A percentile compares a stretch with the other conserved stretches of the same genome.
These are phyloP conservation scores for Microsporum audouinii DNA, from an alignment of 2,329 filamentous ascomycete genomes.

Conservation along the genomic window DNA sequence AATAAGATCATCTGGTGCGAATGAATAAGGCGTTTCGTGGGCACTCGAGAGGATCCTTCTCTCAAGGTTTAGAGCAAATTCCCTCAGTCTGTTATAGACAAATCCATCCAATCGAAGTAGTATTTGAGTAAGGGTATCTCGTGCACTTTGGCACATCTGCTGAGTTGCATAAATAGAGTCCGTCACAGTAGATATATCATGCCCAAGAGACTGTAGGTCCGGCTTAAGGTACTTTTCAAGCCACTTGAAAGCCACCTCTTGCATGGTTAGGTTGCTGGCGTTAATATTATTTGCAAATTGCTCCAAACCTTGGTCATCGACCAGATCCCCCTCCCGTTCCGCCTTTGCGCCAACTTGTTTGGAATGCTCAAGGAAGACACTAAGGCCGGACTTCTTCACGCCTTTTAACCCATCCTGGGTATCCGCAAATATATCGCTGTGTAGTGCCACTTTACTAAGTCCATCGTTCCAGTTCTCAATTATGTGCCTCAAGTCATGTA, in stretches of 20 bases:
- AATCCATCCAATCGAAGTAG: constrained; percentile 45
- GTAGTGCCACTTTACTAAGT: constrained; percentile 34
- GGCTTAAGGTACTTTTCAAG: constrained; percentile 41
- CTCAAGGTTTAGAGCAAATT: constrained; percentile 24
- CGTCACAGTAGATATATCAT: constrained; percentile 5
- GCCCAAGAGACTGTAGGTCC: constrained; percentile 17
- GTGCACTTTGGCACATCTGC: constrained; percentile 45
- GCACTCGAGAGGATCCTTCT: constrained; percentile 19
- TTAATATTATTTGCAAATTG: constrained; percentile 39
- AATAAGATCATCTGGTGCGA: constrained; percentile 23
- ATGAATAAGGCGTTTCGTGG: constrained; percentile 18
- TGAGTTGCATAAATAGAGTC: constrained; percentile 43
- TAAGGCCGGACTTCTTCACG: constrained; percentile 38
- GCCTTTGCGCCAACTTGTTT: constrained; percentile 35
- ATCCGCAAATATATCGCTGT: constrained; percentile 39
- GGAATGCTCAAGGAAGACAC: constrained; percentile 47
- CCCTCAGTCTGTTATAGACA: constrained; percentile 32
- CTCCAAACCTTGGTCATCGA: constrained; percentile 27
- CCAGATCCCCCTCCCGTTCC: constrained; percentile 29
- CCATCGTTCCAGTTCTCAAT: constrained; percentile 36
- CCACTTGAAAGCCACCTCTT: constrained; percentile 45
- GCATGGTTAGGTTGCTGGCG: constrained; percentile 34
- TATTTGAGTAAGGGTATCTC: constrained; percentile 43
- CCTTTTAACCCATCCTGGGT: constrained; percentile 40
- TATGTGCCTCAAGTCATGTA: constrained; percentile 28